phyloP scores from a whole-genome alignment of 257 asterid species.

The Ilex asprella region DNA sequence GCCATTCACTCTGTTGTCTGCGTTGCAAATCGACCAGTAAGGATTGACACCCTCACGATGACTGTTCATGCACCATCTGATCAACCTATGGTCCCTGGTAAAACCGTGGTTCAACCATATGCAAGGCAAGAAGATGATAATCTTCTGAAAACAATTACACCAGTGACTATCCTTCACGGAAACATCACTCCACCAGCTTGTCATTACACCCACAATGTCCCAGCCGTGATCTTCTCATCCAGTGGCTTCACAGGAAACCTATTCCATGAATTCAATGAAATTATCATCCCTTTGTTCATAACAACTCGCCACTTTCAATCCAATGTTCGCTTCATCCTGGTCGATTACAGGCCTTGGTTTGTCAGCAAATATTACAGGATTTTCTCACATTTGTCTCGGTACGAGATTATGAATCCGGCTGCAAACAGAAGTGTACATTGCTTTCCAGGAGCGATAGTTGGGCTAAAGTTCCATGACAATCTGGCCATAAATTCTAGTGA shows the following conservation, averaged over 20 bases:
- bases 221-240: conserved; percentile 20
- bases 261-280: conserved; percentile 56
- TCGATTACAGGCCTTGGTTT: conserved; percentile 35
- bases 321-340: conserved; percentile 23
- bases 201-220: conserved; percentile 6
- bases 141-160: conserved; percentile 33
- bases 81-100: conserved; percentile 13
- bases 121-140: conserved; percentile 42
- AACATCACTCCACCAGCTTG: conserved; percentile 24
- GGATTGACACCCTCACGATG: conserved; percentile 45
- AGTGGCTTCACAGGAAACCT: conserved; percentile 42
- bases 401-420: conserved; percentile 29
- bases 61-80: conserved; percentile 21
- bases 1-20: conserved; percentile 40
- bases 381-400: conserved; percentile 22
- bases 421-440: conserved; percentile 33
- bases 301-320: conserved; percentile 38
- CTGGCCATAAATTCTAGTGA: conserved; percentile 34
- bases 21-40: conserved; percentile 26
- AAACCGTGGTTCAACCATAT: conserved; percentile 39
- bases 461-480: conserved; percentile 37
- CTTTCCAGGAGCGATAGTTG: conserved; percentile 43
- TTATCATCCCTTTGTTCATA: conserved; percentile 51
- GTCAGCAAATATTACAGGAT: conserved; percentile 29
- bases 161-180: conserved; percentile 37